Percentiles rank a stretch among this genome's conserved stretches.
phyloP scores from a whole-genome alignment of 2,329 filamentous ascomycete species.

The Fusarium sp. region DNA sequence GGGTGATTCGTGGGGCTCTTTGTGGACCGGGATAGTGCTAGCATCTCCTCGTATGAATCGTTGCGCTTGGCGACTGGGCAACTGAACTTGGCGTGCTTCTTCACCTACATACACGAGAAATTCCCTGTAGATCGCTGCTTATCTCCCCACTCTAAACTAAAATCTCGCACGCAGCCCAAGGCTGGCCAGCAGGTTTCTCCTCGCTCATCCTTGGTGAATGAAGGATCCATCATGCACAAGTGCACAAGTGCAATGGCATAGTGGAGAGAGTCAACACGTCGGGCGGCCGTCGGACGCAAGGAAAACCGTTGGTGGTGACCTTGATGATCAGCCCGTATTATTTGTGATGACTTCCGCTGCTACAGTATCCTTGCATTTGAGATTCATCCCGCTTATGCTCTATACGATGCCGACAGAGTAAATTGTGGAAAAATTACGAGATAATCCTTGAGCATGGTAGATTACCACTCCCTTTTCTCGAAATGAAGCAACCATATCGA shows the following conservation, averaged over 20 bases:
- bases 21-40: slow-evolving; percentile 6
- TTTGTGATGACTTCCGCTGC: slow-evolving; percentile 14
- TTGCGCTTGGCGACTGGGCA: slow-evolving; percentile 9
- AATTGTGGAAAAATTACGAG: slow-evolving; percentile 1
- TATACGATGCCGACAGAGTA: slow-evolving; percentile 5
- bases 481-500: neutral
- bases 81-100: neutral
- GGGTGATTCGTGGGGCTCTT: slow-evolving; percentile 31
- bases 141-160: slow-evolving; percentile 19
- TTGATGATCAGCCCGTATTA: slow-evolving; percentile 25
- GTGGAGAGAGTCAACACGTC: slow-evolving; percentile 5
- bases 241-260: neutral
- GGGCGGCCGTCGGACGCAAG: neutral
- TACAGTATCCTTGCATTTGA: slow-evolving; percentile 9
- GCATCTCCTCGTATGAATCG: slow-evolving; percentile 12
- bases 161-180: slow-evolving; percentile 17
- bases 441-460: neutral
- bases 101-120: slow-evolving; percentile 37
- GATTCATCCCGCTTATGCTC: neutral
- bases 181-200: slow-evolving; percentile 13
- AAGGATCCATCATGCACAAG: neutral
- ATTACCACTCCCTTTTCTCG: neutral
- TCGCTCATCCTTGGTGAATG: neutral
- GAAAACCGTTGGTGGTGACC: neutral
- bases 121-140: slow-evolving; percentile 23